Evolutionary conservation across 345 rosid genomes (phyloP).

Genomic region (Chamaenerion angustifolium): DNA sequence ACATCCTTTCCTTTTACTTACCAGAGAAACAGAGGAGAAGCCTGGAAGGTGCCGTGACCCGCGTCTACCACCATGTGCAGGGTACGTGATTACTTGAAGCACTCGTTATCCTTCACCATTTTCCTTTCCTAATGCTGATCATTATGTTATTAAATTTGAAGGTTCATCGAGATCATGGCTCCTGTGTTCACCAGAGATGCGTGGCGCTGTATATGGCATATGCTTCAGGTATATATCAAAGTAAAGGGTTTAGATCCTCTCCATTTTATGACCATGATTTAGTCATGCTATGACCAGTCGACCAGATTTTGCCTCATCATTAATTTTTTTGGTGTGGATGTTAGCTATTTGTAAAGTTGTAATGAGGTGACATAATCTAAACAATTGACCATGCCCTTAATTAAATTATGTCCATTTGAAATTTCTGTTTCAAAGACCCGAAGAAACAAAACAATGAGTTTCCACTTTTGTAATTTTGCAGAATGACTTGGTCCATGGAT

Average conservation of each 20-base stretch:
- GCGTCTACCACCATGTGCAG: constrained; percentile 98
- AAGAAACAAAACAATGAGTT: neutral
- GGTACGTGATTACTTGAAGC: constrained; percentile 34
- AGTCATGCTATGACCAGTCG: too few relatives aligned
- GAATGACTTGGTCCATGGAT: constrained; percentile 98
- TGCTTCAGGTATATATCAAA: constrained; percentile 60
- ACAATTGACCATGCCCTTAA: neutral
- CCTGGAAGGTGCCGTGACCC: constrained; percentile 92
- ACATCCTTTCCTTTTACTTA: too few relatives aligned
- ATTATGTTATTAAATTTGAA: constrained; percentile 11
- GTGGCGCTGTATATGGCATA: constrained; percentile 96
- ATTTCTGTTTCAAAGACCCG: too few relatives aligned
- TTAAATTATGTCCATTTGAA: neutral
- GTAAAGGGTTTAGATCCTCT: neutral
- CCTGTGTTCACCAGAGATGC: constrained; percentile 92
- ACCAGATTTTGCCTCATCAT: too few relatives aligned
- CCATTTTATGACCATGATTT: too few relatives aligned
- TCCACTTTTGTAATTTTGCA: constrained; percentile 18
- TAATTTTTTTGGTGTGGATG: too few relatives aligned
- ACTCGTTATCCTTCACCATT: neutral
- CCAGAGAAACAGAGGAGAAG: constrained; percentile 65
- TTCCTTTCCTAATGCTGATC: too few relatives aligned
- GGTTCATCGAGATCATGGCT: constrained; percentile 99
- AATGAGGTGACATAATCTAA: too few relatives aligned
- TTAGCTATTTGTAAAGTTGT: too few relatives aligned